Base-by-base conservation (phyloP, 1,139 yeast species). In the Lizanozyma gosingica region DNA sequence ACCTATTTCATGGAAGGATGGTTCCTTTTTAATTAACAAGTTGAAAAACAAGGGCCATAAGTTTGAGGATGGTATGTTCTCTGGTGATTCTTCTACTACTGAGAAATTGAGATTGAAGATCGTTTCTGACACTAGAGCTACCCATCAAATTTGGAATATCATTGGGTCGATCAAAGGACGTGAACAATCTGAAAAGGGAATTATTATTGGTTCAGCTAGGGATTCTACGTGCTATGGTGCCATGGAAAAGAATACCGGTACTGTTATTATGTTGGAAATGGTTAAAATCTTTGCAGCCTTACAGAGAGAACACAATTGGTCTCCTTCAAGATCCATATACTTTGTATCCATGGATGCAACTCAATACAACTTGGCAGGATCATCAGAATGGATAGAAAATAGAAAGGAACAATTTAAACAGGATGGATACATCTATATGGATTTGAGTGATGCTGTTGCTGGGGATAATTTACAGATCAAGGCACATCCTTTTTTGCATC, bases 331-430 rank as follows among this genome's bases (percentile, higher is more conserved):
- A 52, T 71, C 92, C 1, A 78, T 92, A 6, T 81, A 82, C 52
- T 88, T 92, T 60, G 78, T 80, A 0, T 86, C 96, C 2, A 88
- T 87, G 69, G 96, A 90, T 52, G 97, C 86, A 1, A 69, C 84
- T 0, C 80, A 83, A 45, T 88, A 83, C 53, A 90, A 88, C 53
- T 64, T 75, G 50, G 95, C 94, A 0, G 98, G 98, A 0, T 72
- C 88, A 35, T 73, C 94, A 0, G 94, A 84, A 52, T 80, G 92
- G 78, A 73, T 83, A 4, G 87, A 84, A 51, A 65, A 69, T 35
- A 73, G 76, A 45, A 60, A 67, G 17, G 73, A 73, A 17, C 69
- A 67, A 35, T 62, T 87, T 33, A 63, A 70, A 43, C 68, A 75
- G 38, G 81, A 82, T 47, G 85, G 86, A 0, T 80, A 76, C 50